These are phyloP conservation scores for Macroventuria anomochaeta DNA, from an alignment of 2,329 filamentous ascomycete species.

Conservation along the genomic window DNA sequence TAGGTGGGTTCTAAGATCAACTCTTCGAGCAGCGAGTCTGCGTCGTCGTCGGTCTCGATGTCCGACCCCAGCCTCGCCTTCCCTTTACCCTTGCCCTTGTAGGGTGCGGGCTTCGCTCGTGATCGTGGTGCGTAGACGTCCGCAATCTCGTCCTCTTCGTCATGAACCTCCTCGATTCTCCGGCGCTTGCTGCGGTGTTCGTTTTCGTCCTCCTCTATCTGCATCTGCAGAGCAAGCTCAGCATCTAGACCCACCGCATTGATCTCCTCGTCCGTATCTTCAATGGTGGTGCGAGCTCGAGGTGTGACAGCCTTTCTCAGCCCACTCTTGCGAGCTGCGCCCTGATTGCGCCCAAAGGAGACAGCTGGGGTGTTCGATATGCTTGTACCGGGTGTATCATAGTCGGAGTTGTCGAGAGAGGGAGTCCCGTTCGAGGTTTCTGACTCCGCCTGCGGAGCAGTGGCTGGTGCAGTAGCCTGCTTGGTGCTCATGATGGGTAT, in stretches of 20 bases:
- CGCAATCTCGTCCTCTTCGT: constrained; percentile 35
- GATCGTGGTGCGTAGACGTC: neutral
- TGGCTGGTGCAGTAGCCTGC: constrained; percentile 10
- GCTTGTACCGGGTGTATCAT: constrained; percentile 69
- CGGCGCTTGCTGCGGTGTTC: constrained; percentile 47
- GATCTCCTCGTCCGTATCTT: constrained; percentile 38
- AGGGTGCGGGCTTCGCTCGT: constrained; percentile 10
- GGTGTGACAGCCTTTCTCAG: constrained; percentile 27
- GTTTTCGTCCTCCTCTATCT: constrained; percentile 61
- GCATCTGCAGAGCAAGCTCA: constrained; percentile 63
- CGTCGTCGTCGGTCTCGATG: constrained; percentile 14
- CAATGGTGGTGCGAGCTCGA: constrained; percentile 28
- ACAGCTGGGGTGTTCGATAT: constrained; percentile 61
- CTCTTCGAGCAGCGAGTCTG: constrained; percentile 28
- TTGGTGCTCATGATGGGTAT: constrained; percentile 35
- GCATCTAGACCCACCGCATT: constrained; percentile 55
- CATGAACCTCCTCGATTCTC: constrained; percentile 28
- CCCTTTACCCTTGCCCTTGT: constrained; percentile 36
- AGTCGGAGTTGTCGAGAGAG: constrained; percentile 54
- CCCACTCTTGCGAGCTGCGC: constrained; percentile 34
- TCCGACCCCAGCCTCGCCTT: constrained; percentile 26
- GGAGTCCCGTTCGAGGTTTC: constrained; percentile 40
- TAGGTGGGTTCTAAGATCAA: constrained; percentile 8
- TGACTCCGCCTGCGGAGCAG: constrained; percentile 20
- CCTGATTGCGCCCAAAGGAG: constrained; percentile 35